phyloP scores from a whole-genome alignment of 75 land plant species.

The Cryptomeria japonica region DNA sequence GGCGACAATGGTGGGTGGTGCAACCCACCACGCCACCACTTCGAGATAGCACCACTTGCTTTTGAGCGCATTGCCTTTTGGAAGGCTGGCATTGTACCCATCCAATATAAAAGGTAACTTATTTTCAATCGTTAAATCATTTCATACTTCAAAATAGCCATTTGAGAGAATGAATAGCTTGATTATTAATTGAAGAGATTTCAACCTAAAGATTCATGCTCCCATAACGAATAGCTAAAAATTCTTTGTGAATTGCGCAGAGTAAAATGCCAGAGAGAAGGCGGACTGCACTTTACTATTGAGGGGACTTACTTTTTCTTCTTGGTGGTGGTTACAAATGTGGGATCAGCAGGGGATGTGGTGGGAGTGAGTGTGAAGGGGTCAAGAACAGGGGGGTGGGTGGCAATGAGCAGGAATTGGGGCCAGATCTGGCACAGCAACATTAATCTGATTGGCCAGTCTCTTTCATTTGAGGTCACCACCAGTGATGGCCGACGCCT shows the following conservation, averaged over 20 bases:
- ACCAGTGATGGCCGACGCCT: conserved; percentile 6
- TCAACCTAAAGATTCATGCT: no score
- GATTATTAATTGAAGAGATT: no score
- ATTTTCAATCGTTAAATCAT: no score
- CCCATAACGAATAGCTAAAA: no score
- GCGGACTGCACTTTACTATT: conserved; percentile 21
- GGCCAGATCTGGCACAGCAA: conserved; percentile 24
- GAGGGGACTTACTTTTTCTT: conserved; percentile 8
- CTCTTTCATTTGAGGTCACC: conserved; percentile 16
- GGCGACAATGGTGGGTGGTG: conserved; percentile 38
- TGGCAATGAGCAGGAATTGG: conserved; percentile 22
- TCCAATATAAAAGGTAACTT: conserved; percentile 26
- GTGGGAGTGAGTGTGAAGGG: conserved; percentile 14
- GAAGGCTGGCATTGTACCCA: conserved; percentile 20
- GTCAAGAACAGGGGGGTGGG: conserved; percentile 17
- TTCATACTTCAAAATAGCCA: no score
- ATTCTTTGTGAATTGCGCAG: conserved; percentile 10
- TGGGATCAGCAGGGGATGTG: conserved; percentile 19
- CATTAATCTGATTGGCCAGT: conserved; percentile 8
- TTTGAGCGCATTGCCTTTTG: conserved; percentile 11
- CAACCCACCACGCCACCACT: conserved; percentile 28
- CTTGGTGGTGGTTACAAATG: conserved; percentile 16
- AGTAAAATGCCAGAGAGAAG: conserved; percentile 17
- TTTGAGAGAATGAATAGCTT: no score
- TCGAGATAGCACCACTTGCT: conserved; percentile 24